Base-by-base conservation (phyloP, 2,329 filamentous ascomycete species). In the Aspergillus ruber region DNA sequence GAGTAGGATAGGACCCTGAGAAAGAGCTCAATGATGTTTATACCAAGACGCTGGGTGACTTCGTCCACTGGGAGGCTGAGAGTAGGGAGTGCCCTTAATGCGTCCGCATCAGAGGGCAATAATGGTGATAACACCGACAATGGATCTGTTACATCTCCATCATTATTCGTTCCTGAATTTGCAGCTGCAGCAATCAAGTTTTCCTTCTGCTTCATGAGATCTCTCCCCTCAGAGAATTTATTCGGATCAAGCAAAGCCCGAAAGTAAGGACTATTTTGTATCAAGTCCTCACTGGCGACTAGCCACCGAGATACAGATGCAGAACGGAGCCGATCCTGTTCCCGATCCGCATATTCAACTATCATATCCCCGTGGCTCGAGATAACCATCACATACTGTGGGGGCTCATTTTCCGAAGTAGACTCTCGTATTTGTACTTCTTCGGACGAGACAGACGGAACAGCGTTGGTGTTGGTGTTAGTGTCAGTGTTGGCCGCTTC, bases 161-260 rank as follows among this genome's bases (percentile, higher is more conserved):
- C 18, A 3, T 21, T 9, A 18, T 15, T 39, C 6, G 33, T 18
- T 10, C 6, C 17, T 39, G 36, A 17, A 13, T 17, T 8, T 5
- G 15, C 36, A 12, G 36, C n/a, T 15, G 13, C 36, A 21, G 36
- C 36, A 21, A 7, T 39, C 17, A 48, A 49, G 6, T 46, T 45
- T 50, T 56, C 42, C 51, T 64, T 56, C 25, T 63, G 60, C 20
- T 61, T 55, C 45, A 58, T 54, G 49, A 73, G 56, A 3, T 56
- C 43, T 42, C 60, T 61, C 5, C 71, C 70, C 50, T 73, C 71
- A 2, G 59, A 59, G 46, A 74, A 73, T 46, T 73, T 73, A 12
- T 62, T 54, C 2, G 68, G 64, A 32, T 73, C 69, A 13, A 74
- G 54, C 10, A 73, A 54, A 17, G 61, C 66, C 17, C 59, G 50